Evolutionary conservation across 2,329 filamentous ascomycete species (phyloP), one percentile per base, ranked within the genome.

Genomic region (Aspergillus calidoustus): DNA sequence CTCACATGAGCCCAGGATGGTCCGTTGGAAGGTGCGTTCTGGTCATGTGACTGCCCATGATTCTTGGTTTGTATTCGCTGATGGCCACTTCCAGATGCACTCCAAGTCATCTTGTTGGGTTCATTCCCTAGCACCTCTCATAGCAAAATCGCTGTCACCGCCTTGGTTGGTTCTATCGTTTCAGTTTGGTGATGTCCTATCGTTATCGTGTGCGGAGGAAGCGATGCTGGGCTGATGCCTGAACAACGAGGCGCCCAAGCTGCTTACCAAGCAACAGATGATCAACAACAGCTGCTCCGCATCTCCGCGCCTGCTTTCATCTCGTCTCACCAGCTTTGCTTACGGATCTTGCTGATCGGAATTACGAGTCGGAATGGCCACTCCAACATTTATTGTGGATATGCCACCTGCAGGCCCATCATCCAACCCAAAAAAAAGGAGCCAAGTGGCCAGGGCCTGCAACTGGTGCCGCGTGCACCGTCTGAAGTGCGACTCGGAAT

Each of bases 391-490:
- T 23, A 48, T 48, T 13, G 46, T 48, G 46, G 23, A 25, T 9
- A 15, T 48, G 46, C 46, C 46, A 3, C 2, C 22, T 1, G 9
- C 46, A 28, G 46, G 19, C 3, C 22, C 23, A 6, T 13, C n/a
- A 5, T 23, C 19, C 6, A 22, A 11, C 6, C 7, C 22, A 25
- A 48, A 23, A 23, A 70, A 68, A 49, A 66, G 69, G 1, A 58
- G 9, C 15, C 68, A 70, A 46, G 69, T 72, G 34, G 49, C 64
- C 9, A 52, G 70, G 19, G 71, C 69, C 34, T 74, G 71, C 57
- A 68, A 72, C 61, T 68, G 68, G 62, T 74, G 71, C 41, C 71
- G 71, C 19, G 28, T 67, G 11, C 67, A 69, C 51, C 69, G 71
- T 23, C 66, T 70, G 57, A 73, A 71, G 50, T 74, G 71, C 48